Evolutionary conservation across 768 basidiomycete genomes (phyloP), one percentile per base, ranked within the genome.

Genomic region (Tricholoma terreum): DNA sequence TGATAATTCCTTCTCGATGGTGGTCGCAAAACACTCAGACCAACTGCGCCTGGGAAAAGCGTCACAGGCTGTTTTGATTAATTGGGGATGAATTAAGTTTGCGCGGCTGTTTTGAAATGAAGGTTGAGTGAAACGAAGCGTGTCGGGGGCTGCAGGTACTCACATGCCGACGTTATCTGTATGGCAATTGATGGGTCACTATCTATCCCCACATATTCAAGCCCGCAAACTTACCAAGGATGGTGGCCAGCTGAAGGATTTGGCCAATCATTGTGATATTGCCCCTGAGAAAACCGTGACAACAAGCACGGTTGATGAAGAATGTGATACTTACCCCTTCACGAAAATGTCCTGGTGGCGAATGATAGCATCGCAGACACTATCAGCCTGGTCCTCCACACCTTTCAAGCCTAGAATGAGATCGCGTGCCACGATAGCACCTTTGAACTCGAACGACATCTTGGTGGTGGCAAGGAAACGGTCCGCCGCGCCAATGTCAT

Each of bases 391-490:
- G 61, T 82, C 79, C 65, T 77, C 76, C 1, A 69, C 67, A 11
- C 78, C 78, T 1, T 76, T 76, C 4, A 68, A 65, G 27, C 75
- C 63, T 21, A 80, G 63, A 40, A 82, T 78, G 38, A 78, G 69
- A 52, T 81, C 77, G 31, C 80, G 76, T 34, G 79, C 81, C 11
- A 82, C 73, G 52, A 83, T 79, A 17, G 74, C 81, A 48, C 81
- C 80, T 64, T 79, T 80, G 71, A 80, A 82, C 67, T 84, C 82
- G 62, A 84, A 83, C 12, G 77, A 79, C 67, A 82, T 68, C 58
- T 80, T 80, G n/a, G 82, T 83, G 22, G 76, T 80, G n/a, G 74
- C 59, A 46, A 81, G 69, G 61, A 77, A 82, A 21, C 69, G 70
- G 46, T 80, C 73, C 6, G 78, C 79, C 3, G 79, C 79, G 45